These are phyloP conservation scores for Herpetospermum pedunculosum DNA, from an alignment of 306 rosid genomes.

Conservation along the genomic window DNA sequence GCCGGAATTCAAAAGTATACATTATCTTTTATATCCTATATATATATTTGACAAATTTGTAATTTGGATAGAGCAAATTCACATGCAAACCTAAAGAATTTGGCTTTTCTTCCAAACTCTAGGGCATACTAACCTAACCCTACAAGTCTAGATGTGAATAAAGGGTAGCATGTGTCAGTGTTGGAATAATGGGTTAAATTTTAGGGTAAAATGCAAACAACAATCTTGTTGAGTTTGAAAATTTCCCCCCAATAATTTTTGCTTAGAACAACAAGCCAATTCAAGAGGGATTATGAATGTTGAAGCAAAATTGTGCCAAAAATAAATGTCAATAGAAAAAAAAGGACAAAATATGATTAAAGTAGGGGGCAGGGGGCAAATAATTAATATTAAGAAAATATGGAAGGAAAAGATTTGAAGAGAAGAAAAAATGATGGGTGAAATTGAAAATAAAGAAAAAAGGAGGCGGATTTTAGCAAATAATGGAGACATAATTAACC, in stretches of 20 bases:
- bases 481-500: not conserved
- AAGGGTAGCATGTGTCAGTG: not conserved
- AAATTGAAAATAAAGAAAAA: not conserved
- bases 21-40: not conserved
- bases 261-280: too few species aligned
- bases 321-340: not conserved
- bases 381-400: not conserved
- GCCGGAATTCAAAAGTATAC: not conserved
- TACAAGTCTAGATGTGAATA: not conserved
- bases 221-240: not conserved
- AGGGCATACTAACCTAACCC: not conserved
- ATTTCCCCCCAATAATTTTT: too few species aligned
- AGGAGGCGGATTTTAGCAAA: not conserved
- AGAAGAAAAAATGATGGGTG: not conserved
- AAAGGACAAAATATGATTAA: not conserved
- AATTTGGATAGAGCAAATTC: not conserved
- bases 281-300: not conserved
- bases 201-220: not conserved
- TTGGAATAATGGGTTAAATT: not conserved
- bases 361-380: not conserved
- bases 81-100: not conserved
- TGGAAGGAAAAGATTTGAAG: not conserved
- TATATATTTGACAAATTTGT: not conserved
- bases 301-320: not conserved
- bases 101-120: not conserved